These are phyloP conservation scores for Luffa acutangula DNA, from an alignment of 306 rosid genomes.

Conservation along the genomic window DNA sequence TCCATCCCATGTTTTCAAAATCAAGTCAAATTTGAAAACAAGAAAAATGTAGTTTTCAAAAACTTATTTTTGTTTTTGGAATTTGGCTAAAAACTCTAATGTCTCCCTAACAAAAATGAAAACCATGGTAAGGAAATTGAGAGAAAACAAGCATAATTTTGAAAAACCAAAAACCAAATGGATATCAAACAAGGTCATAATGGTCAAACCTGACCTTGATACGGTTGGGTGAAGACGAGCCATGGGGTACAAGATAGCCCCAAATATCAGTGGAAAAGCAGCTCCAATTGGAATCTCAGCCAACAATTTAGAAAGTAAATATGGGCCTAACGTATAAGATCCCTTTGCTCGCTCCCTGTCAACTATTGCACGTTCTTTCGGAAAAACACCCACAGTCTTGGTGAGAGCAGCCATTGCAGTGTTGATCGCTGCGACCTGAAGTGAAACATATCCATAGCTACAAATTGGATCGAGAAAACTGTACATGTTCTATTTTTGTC, in stretches of 20 bases:
- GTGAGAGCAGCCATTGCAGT: conserved; percentile 99
- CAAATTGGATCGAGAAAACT: neutral
- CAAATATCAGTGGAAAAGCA: conserved; percentile 85
- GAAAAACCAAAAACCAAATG: too few relatives aligned
- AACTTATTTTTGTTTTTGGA: too few relatives aligned
- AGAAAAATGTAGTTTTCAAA: too few relatives aligned
- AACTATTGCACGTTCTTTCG: conserved; percentile 83
- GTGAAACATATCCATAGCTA: conserved; percentile 11
- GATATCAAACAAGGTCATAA: neutral
- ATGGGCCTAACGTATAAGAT: conserved; percentile 84
- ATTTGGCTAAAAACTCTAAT: too few relatives aligned
- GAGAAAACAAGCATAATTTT: too few relatives aligned
- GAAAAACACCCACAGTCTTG: conserved; percentile 79
- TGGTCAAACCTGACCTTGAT: conserved; percentile 34
- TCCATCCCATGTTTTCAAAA: too few relatives aligned
- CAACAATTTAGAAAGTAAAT: conserved; percentile 77
- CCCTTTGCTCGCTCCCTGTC: conserved; percentile 87
- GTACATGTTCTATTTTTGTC: neutral
- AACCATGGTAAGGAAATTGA: too few relatives aligned
- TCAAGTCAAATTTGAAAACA: too few relatives aligned
- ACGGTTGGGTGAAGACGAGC: conserved; percentile 86
- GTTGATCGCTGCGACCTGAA: conserved; percentile 94
- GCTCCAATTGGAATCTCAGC: conserved; percentile 92
- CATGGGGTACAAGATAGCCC: conserved; percentile 86
- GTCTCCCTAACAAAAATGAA: too few relatives aligned